A percentile compares a stretch with the other conserved stretches of the same genome.
These are phyloP conservation scores for Hydnomerulius pinastri DNA, from an alignment of 768 basidiomycete genomes.

Conservation along the genomic window DNA sequence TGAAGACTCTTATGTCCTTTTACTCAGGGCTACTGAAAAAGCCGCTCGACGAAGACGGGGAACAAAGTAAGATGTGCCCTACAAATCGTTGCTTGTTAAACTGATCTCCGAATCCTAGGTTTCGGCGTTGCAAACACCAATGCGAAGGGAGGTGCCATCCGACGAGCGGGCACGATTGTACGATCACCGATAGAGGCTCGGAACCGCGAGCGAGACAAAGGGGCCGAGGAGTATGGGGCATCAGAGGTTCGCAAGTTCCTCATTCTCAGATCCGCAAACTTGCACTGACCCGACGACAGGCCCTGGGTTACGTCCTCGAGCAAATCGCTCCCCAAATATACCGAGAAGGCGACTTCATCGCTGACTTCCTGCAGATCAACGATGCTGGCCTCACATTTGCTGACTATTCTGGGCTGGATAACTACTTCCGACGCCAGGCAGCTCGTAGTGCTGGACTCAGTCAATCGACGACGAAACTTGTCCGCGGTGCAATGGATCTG, in stretches of 20 bases:
- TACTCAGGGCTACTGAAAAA: slow-evolving; percentile 66
- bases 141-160: slow-evolving; percentile 62
- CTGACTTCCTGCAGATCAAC: slow-evolving; percentile 91
- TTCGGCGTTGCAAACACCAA: slow-evolving; percentile 36
- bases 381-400: slow-evolving; percentile 89
- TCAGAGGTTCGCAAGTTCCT: slow-evolving; percentile 60
- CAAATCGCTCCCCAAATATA: slow-evolving; percentile 77
- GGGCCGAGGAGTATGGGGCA: slow-evolving; percentile 64
- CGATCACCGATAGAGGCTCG: slow-evolving; percentile 67
- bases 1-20: slow-evolving; percentile 66
- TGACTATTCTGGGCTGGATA: slow-evolving; percentile 92
- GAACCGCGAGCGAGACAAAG: slow-evolving; percentile 48
- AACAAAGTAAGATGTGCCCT: slow-evolving; percentile 53
- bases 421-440: slow-evolving; percentile 94
- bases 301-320: slow-evolving; percentile 71
- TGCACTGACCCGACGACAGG: slow-evolving; percentile 44
- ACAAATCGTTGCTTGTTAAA: neutral
- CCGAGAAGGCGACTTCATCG: slow-evolving; percentile 84
- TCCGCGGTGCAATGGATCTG: slow-evolving; percentile 88
- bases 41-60: slow-evolving; percentile 68
- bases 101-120: slow-evolving; percentile 34
- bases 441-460: slow-evolving; percentile 67
- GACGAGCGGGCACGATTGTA: slow-evolving; percentile 84
- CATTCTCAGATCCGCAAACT: neutral
- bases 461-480: slow-evolving; percentile 71